A percentile compares a stretch with the other conserved stretches of the same genome.
Evolutionary conservation across 1,284 basidiomycete species (phyloP).

Genomic region (Puccinia horiana): DNA sequence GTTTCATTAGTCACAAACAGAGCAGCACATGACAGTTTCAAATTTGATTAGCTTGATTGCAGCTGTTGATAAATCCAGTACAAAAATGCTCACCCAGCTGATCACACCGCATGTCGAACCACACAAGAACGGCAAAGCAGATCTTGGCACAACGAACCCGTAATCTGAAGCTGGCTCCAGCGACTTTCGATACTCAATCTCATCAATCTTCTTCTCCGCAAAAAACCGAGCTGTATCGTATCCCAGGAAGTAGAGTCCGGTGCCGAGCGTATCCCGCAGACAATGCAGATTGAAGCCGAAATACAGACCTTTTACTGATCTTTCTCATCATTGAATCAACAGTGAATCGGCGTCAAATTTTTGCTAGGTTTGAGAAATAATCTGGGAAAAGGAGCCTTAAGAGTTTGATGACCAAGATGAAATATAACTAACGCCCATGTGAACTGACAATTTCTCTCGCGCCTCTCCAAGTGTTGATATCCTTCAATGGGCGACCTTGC

Average conservation of each 20-base stretch:
- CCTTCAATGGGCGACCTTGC: conserved; percentile 32
- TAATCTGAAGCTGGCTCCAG: conserved; percentile 68
- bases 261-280: conserved; percentile 79
- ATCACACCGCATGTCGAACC: conserved; percentile 79
- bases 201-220: conserved; percentile 67
- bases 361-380: neutral
- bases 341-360: conserved; percentile 11
- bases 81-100: conserved; percentile 59
- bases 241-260: conserved; percentile 80
- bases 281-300: conserved; percentile 45
- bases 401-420: neutral
- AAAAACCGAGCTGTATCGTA: conserved; percentile 77
- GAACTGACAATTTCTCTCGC: conserved; percentile 42
- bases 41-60: neutral
- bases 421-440: conserved; percentile 41
- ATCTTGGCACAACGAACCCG: conserved; percentile 72
- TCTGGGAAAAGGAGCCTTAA: neutral
- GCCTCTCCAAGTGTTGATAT: conserved; percentile 46
- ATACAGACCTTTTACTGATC: conserved; percentile 45
- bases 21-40: neutral
- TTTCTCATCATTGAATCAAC: conserved; percentile 15
- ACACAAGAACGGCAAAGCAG: conserved; percentile 77
- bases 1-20: neutral
- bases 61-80: neutral
- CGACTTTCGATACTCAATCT: conserved; percentile 25